Percentiles rank a stretch among this genome's conserved stretches.
Conservation (phyloP, 148 eudicot genomes). For the Cornus suecica region DNA sequence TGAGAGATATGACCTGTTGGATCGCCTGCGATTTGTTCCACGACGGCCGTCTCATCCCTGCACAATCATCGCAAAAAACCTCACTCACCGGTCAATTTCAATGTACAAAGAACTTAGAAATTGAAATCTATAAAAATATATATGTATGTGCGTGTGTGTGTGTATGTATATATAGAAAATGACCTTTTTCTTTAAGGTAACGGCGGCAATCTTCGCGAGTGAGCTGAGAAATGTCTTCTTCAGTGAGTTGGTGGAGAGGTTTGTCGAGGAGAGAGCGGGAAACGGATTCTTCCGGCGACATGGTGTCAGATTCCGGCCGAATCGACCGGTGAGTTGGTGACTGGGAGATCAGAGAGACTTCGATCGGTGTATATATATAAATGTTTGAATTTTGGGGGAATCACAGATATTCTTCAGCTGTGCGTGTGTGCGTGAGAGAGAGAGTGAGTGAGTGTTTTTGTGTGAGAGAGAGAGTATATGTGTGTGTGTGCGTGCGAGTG, state of each 20-base stretch:
- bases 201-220: conserved; percentile 99
- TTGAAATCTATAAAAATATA: too few relatives aligned
- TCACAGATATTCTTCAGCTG: background rate
- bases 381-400: background rate
- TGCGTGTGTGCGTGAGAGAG: background rate
- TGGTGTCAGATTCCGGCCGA: conserved; percentile 33
- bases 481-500: background rate
- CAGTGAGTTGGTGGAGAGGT: conserved; percentile 76
- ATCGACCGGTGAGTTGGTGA: background rate
- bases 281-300: conserved; percentile 41
- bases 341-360: conserved; percentile 7
- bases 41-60: conserved; percentile 94
- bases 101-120: background rate
- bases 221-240: conserved; percentile 97
- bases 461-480: conserved; percentile 6
- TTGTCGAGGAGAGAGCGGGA: conserved; percentile 53
- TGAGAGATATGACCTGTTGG: conserved; percentile 87
- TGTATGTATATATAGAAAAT: too few relatives aligned
- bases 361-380: background rate
- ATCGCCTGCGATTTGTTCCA: conserved; percentile 99
- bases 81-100: background rate
- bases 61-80: background rate
- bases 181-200: conserved; percentile 90
- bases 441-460: background rate
- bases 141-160: background rate